Percentiles rank a stretch among this genome's conserved stretches.
phyloP scores from a whole-genome alignment of 441 rosid genomes.

The Kokia cookei region DNA sequence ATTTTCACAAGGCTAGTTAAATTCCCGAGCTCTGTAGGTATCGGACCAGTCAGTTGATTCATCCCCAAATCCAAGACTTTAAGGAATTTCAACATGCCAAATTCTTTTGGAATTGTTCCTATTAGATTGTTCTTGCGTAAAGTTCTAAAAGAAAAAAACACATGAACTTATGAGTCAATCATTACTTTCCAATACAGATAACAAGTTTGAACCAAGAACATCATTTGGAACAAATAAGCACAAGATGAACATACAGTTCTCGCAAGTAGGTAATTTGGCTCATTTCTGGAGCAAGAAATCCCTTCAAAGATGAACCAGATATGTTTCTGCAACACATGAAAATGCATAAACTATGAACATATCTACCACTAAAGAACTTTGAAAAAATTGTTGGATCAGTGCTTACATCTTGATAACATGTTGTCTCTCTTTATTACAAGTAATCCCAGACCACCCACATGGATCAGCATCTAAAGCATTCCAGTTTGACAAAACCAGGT shows the following conservation, averaged over 20 bases:
- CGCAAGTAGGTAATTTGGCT: conserved; percentile 62
- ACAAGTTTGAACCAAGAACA: neutral
- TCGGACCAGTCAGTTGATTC: conserved; percentile 73
- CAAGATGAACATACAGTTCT: conserved; percentile 56
- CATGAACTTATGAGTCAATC: conserved; percentile 11
- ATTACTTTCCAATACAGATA: neutral
- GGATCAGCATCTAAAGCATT: conserved; percentile 75
- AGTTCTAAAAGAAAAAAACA: conserved; percentile 43
- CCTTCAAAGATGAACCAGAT: conserved; percentile 59
- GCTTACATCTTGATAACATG: conserved; percentile 83
- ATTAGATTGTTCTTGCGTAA: conserved; percentile 65
- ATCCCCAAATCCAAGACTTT: conserved; percentile 84
- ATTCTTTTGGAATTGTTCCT: conserved; percentile 81
- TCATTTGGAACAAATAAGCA: neutral
- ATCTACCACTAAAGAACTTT: neutral
- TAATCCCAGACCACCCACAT: conserved; percentile 75
- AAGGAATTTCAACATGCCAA: conserved; percentile 73
- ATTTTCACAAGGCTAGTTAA: conserved; percentile 42
- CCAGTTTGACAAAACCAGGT: conserved; percentile 70
- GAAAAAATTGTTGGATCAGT: neutral
- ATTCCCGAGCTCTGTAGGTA: conserved; percentile 78
- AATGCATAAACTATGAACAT: neutral
- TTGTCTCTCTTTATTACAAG: conserved; percentile 51
- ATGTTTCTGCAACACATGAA: conserved; percentile 58
- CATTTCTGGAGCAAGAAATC: conserved; percentile 80